phyloP scores from a whole-genome alignment of 129 eudicot species.

The Cynara cardunculus region DNA sequence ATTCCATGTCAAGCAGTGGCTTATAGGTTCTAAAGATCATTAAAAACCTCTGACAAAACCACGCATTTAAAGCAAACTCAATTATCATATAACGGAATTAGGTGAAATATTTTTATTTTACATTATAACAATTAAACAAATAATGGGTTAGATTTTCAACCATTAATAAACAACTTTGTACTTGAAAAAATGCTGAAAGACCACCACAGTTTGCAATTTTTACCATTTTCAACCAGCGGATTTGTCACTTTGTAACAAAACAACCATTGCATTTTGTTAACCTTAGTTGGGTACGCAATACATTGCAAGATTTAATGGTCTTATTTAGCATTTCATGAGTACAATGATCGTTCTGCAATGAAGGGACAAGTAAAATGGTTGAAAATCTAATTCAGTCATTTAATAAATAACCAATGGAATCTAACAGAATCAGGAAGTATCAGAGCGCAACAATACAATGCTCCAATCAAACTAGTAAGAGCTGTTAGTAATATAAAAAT shows the following conservation, averaged over 20 bases:
- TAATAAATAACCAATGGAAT: not conserved
- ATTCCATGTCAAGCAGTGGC: not conserved
- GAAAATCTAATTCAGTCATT: conserved; percentile 1
- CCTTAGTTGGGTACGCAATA: not conserved
- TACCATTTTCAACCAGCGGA: not conserved
- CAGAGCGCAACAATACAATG: not conserved
- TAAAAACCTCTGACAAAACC: not conserved
- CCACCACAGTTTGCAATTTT: not conserved
- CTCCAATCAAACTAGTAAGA: not conserved
- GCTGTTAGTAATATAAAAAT: not conserved
- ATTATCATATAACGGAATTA: not conserved
- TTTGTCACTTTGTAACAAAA: conserved; percentile 2
- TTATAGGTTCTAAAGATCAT: not conserved
- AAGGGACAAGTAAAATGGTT: not conserved
- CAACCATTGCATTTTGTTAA: not conserved
- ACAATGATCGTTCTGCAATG: not conserved
- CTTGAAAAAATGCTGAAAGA: not conserved
- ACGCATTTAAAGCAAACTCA: not conserved
- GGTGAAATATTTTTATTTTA: not conserved
- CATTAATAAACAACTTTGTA: not conserved
- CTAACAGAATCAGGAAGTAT: not conserved
- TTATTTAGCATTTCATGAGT: not conserved
- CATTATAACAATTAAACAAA: not conserved
- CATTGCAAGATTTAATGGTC: not conserved
- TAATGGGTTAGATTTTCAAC: not conserved